Conservation (phyloP, 2,329 filamentous ascomycete species). For the Diaporthe caulivora region DNA sequence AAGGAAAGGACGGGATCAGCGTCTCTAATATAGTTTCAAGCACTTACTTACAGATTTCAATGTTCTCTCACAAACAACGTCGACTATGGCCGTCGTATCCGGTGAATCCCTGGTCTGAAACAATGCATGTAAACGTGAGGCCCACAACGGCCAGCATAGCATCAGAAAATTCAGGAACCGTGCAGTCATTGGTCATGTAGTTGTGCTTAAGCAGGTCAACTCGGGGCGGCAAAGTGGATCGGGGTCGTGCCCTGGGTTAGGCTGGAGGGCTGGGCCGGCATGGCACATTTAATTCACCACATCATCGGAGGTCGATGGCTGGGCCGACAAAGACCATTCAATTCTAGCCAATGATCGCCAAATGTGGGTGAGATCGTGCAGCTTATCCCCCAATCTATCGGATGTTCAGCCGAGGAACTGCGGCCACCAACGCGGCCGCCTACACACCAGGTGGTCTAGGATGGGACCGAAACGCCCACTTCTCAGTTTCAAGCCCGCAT, state of each 20-base stretch:
- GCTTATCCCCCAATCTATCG: conserved; percentile 8
- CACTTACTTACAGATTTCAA: neutral
- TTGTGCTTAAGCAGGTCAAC: neutral
- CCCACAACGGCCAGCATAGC: neutral
- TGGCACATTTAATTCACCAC: neutral
- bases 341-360: neutral
- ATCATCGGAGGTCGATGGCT: neutral
- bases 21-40: conserved; percentile 8
- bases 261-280: neutral
- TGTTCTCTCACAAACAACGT: neutral
- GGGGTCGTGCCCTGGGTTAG: conserved; percentile 15
- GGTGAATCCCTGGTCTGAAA: conserved; percentile 13
- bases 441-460: conserved; percentile 7
- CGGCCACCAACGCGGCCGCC: conserved; percentile 9
- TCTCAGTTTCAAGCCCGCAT: conserved; percentile 22
- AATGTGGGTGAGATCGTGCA: neutral
- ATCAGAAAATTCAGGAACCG: neutral
- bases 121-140: neutral
- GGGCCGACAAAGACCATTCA: neutral
- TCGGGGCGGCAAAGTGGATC: conserved; percentile 22
- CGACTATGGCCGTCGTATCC: neutral
- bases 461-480: conserved; percentile 9
- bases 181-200: neutral
- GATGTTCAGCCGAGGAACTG: neutral
- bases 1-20: neutral